These are phyloP conservation scores for Oenanthe sinensis DNA, from an alignment of 129 eudicot genomes.

Conservation along the genomic window DNA sequence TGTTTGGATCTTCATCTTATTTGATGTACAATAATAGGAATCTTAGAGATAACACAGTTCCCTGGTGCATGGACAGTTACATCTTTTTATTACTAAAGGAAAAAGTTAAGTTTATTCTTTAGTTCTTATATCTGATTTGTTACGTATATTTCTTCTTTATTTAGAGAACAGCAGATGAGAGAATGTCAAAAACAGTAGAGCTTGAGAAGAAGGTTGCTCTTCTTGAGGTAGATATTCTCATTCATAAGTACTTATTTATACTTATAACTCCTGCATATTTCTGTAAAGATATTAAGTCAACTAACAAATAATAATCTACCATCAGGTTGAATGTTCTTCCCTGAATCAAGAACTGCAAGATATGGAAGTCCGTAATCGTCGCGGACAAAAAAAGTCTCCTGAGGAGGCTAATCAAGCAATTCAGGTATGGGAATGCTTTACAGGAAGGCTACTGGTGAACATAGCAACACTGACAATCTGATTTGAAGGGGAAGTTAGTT, in stretches of 20 bases:
- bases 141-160: slow-evolving; percentile 1
- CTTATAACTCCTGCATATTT: not conserved
- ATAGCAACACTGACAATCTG: not conserved
- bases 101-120: not conserved
- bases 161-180: slow-evolving; percentile 93
- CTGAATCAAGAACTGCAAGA: slow-evolving; percentile 97
- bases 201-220: slow-evolving; percentile 97
- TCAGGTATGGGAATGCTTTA: slow-evolving; percentile 39
- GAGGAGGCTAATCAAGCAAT: slow-evolving; percentile 89
- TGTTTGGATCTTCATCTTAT: not conserved
- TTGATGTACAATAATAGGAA: not conserved
- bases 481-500: not conserved
- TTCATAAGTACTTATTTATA: not conserved
- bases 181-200: slow-evolving; percentile 76
- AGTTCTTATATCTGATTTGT: not conserved
- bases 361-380: slow-evolving; percentile 85
- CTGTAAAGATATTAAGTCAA: not conserved
- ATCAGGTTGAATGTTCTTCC: slow-evolving; percentile 86
- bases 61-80: not conserved
- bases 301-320: not conserved
- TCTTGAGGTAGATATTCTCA: slow-evolving; percentile 63
- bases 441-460: not conserved
- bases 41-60: not conserved
- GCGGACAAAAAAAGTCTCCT: slow-evolving; percentile 84
- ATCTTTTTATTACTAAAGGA: not conserved